A percentile compares a stretch with the other conserved stretches of the same genome.
Evolutionary conservation across 2,329 filamentous ascomycete species (phyloP).

Genomic region (Botryosphaeria dothidea): DNA sequence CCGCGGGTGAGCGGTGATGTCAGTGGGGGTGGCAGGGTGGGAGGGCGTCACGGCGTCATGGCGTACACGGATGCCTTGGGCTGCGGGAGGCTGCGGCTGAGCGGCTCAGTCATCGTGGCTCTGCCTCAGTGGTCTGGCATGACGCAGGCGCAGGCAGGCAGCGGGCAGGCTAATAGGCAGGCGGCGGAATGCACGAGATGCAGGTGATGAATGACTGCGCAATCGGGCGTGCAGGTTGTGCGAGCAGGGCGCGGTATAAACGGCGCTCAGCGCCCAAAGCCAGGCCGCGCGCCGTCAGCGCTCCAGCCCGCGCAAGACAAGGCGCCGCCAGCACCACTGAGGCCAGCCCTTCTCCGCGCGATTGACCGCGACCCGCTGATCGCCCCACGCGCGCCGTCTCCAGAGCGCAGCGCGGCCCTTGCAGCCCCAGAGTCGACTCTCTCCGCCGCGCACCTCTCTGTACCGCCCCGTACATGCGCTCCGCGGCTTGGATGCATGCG

Average conservation of each 20-base stretch:
- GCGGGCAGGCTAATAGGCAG: slow-evolving; percentile 13
- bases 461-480: slow-evolving; percentile 1
- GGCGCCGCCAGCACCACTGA: neutral
- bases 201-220: slow-evolving; percentile 1
- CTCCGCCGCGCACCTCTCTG: neutral
- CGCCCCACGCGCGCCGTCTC: slow-evolving; percentile 10
- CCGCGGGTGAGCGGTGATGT: slow-evolving; percentile 11
- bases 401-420: slow-evolving; percentile 15
- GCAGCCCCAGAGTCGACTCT: slow-evolving; percentile 1
- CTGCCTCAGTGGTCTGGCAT: slow-evolving; percentile 5
- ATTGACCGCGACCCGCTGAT: slow-evolving; percentile 17
- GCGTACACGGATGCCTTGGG: slow-evolving; percentile 8
- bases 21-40: slow-evolving; percentile 6
- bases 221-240: neutral
- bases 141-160: slow-evolving; percentile 11
- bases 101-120: slow-evolving; percentile 16
- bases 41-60: no score
- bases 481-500: slow-evolving; percentile 1
- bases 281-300: neutral
- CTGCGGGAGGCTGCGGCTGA: slow-evolving; percentile 8
- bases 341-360: slow-evolving; percentile 9
- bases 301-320: neutral
- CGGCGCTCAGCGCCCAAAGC: slow-evolving; percentile 2
- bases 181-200: slow-evolving; percentile 8
- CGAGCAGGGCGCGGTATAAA: neutral